Base-by-base conservation (phyloP, 352 stramenopile species). In the Phytophthora gonapodyides region DNA sequence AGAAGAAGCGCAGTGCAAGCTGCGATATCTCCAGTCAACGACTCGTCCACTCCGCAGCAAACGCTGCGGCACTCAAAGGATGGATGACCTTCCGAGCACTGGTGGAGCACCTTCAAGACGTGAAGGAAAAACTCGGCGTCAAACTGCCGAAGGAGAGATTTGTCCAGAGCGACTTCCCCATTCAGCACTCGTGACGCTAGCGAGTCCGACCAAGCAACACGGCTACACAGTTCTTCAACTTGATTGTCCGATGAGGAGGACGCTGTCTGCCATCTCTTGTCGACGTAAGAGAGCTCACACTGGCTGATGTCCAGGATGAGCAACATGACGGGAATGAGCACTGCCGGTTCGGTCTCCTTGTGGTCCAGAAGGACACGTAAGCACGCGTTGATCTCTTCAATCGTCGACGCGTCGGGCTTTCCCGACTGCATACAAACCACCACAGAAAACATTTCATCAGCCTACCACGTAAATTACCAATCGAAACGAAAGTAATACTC, bases 301-400 rank as follows among this genome's bases (percentile, higher is more conserved):
- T 67, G 50, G 43, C 64, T 76, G 21, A 82, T 51, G 4, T 75
- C 65, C n/a, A 84, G 12, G 12, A 84, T 42, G 15, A 80, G 51
- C 48, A 78, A 19, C 33, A 84, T 40, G 3, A 78, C 16, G 2
- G 46, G 44, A 7, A 68, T 30, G n/a, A 87, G 38, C 36, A 85
- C 78, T 21, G 35, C 44, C 1, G 49, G 30, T 11, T 71, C 61
- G 2, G 36, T 42, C 52, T 85, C 78, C 37, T 65, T 51, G 11
- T 76, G 57, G 0, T 76, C 50, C 2, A 78, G 27, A 27, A 82
- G 48, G 7, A 75, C 54, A 8, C 42, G 38, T 6, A 83, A 48
- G 35, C 70, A 84, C 30, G 49, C 67, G 52, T 75, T 76, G 16
- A 87, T 48, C 31, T 87, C 78, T 33, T 53, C 61, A 17, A 73